Evolutionary conservation across 2,329 filamentous ascomycete genomes (phyloP).

Genomic region (Hypoxylon sp.): DNA sequence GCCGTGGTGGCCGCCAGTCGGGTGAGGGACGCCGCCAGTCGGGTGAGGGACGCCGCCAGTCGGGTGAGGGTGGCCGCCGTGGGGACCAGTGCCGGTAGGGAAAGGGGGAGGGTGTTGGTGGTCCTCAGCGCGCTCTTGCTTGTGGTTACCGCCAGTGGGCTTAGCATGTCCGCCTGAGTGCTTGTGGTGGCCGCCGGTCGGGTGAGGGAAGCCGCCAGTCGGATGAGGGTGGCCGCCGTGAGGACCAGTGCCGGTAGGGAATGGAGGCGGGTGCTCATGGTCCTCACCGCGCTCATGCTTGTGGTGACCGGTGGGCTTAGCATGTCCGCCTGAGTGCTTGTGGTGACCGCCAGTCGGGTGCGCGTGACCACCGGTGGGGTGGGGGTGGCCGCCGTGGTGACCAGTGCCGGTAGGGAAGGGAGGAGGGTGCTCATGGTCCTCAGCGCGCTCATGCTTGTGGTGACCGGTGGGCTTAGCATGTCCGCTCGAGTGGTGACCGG

Average conservation of each 20-base stretch:
- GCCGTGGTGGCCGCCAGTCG: neutral
- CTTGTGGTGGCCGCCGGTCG: neutral
- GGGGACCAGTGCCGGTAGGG: slow-evolving; percentile 7
- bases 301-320: neutral
- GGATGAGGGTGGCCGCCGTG: slow-evolving; percentile 7
- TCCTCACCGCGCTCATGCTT: slow-evolving; percentile 3
- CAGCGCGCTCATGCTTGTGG: slow-evolving; percentile 1
- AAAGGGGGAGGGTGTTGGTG: neutral
- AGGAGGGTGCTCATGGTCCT: neutral
- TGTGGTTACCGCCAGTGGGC: neutral
- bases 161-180: neutral
- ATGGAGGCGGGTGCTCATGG: neutral
- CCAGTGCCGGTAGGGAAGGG: slow-evolving; percentile 4
- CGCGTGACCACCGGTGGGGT: neutral
- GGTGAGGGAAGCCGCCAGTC: neutral
- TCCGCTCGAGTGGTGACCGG: neutral
- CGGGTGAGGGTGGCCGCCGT: slow-evolving; percentile 1
- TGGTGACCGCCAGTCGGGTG: slow-evolving; percentile 8
- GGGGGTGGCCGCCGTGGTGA: neutral
- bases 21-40: neutral
- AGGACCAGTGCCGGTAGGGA: slow-evolving; percentile 2
- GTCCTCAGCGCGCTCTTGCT: neutral
- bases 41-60: slow-evolving; percentile 15
- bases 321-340: neutral
- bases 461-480: neutral